Evolutionary conservation across 768 basidiomycete species (phyloP).

Genomic region (Naganishia vishniacii): DNA sequence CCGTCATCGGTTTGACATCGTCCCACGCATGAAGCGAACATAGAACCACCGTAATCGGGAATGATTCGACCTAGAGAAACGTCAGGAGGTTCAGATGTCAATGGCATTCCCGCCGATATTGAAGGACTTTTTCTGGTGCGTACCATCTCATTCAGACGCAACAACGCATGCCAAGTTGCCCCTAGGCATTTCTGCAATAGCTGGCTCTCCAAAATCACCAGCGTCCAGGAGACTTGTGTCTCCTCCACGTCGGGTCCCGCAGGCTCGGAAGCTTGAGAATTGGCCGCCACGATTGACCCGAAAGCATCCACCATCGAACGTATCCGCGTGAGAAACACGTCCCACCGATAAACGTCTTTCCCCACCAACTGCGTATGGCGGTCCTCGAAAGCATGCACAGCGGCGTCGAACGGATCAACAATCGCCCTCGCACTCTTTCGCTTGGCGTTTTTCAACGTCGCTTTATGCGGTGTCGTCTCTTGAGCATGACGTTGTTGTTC

Average conservation of each 20-base stretch:
- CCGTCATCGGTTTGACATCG: constrained; percentile 37
- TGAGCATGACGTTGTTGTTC: background rate
- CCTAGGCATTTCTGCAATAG: constrained; percentile 6
- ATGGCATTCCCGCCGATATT: background rate
- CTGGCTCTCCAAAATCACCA: constrained; percentile 11
- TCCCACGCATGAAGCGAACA: constrained; percentile 41
- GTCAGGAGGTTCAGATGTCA: too few relatives aligned
- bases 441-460: background rate
- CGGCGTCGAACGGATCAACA: background rate
- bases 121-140: constrained; percentile 20
- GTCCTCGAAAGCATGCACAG: background rate
- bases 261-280: background rate
- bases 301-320: constrained; percentile 1
- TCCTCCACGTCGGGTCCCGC: background rate
- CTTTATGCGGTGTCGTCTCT: background rate
- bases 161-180: constrained; percentile 36
- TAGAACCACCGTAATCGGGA: constrained; percentile 36
- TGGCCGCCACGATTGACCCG: background rate
- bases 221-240: background rate
- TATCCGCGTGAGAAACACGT: constrained; percentile 4
- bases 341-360: constrained; percentile 16
- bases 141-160: constrained; percentile 41
- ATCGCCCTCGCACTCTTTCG: background rate
- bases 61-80: constrained; percentile 26
- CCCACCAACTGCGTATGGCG: background rate